Evolutionary conservation across 192 early-diverging fungal genomes (phyloP).

Genomic region (Dispira simplex): DNA sequence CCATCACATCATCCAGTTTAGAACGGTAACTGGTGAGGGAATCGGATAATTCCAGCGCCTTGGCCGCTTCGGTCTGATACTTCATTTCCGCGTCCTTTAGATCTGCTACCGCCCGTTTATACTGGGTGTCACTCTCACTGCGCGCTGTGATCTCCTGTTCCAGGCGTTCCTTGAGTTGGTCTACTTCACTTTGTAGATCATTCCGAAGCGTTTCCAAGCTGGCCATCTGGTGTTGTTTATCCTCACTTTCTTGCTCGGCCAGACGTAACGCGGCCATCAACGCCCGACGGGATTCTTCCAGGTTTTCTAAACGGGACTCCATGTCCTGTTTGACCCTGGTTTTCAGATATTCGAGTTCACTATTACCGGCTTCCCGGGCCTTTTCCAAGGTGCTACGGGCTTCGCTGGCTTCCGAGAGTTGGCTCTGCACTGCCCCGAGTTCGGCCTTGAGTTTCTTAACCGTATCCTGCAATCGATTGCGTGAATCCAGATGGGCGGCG

Average conservation of each 20-base stretch:
- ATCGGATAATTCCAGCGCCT: slow-evolving; percentile 39
- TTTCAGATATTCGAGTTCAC: slow-evolving; percentile 37
- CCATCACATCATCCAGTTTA: slow-evolving; percentile 32
- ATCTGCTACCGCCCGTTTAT: slow-evolving; percentile 37
- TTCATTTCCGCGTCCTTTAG: slow-evolving; percentile 42
- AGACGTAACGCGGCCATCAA: slow-evolving; percentile 61
- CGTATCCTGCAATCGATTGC: slow-evolving; percentile 38
- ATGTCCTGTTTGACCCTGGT: slow-evolving; percentile 44
- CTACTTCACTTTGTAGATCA: slow-evolving; percentile 40
- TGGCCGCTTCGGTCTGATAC: slow-evolving; percentile 42
- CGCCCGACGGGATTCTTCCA: slow-evolving; percentile 70
- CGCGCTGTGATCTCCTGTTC: slow-evolving; percentile 48
- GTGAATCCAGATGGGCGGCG: slow-evolving; percentile 48
- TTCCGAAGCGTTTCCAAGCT: slow-evolving; percentile 47
- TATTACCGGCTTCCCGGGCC: slow-evolving; percentile 28
- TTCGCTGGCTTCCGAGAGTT: slow-evolving; percentile 38
- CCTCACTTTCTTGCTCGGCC: slow-evolving; percentile 62
- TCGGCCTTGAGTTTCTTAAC: slow-evolving; percentile 47
- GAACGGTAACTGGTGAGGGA: slow-evolving; percentile 33
- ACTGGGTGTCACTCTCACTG: slow-evolving; percentile 39
- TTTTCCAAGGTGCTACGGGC: slow-evolving; percentile 34
- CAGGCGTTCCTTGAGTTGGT: slow-evolving; percentile 39
- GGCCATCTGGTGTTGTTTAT: slow-evolving; percentile 51
- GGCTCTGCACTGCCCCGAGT: slow-evolving; percentile 30
- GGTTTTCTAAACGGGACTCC: slow-evolving; percentile 54